Conservation (phyloP, 2,329 filamentous ascomycete genomes). For the Colletotrichum theobromicola region DNA sequence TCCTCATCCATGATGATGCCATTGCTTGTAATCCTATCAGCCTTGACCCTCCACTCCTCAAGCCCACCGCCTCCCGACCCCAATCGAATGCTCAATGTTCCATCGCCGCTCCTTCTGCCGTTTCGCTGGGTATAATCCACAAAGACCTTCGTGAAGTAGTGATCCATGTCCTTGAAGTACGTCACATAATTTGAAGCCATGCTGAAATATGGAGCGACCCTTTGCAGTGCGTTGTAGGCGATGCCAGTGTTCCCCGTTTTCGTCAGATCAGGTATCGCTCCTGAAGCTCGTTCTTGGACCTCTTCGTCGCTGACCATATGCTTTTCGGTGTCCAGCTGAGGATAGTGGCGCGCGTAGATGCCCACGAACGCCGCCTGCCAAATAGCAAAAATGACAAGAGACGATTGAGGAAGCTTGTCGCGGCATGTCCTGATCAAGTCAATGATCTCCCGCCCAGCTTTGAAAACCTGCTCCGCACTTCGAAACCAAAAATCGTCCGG, state of each 20-base stretch:
- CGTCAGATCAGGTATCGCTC: conserved; percentile 32
- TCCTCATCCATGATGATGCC: conserved; percentile 42
- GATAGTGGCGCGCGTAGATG: conserved; percentile 71
- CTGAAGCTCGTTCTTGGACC: conserved; percentile 26
- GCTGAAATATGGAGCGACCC: conserved; percentile 56
- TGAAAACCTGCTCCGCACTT: conserved; percentile 67
- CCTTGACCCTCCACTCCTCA: conserved; percentile 56
- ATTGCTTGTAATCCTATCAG: conserved; percentile 46
- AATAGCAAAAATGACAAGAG: conserved; percentile 69
- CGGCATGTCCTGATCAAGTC: conserved; percentile 68
- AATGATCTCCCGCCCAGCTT: conserved; percentile 66
- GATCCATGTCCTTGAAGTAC: conserved; percentile 58
- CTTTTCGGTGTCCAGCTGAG: conserved; percentile 67
- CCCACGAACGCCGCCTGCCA: conserved; percentile 71
- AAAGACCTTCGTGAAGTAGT: conserved; percentile 48
- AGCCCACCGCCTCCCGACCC: conserved; percentile 54
- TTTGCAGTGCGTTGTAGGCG: conserved; percentile 53
- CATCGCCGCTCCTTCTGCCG: conserved; percentile 33
- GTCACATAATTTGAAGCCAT: conserved; percentile 63
- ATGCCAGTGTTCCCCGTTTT: conserved; percentile 49
- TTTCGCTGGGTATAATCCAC: conserved; percentile 43
- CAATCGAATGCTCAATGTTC: conserved; percentile 43
- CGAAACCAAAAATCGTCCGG: conserved; percentile 66
- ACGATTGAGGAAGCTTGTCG: conserved; percentile 69
- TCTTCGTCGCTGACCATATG: conserved; percentile 53